Base-by-base conservation (phyloP, 192 early-diverging fungal species). In the Mortierella hygrophila region DNA sequence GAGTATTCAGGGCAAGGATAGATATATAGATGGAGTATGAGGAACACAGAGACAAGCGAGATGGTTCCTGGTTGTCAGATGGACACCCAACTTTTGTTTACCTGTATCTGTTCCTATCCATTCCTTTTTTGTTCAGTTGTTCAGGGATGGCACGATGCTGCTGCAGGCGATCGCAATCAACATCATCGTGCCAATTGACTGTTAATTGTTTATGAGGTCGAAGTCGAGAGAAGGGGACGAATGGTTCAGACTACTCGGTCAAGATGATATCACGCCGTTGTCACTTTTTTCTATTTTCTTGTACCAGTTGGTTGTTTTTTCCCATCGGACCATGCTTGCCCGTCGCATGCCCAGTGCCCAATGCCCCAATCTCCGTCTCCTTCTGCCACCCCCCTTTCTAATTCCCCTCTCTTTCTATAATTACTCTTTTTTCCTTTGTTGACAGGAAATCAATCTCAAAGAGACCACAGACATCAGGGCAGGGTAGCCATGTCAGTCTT, bases 401-500 rank as follows among this genome's bases (percentile, higher is more conserved):
- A 23, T 63, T 47, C n/a, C 44, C 68, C 26, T 68, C 20, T 26
- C 18, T 78, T 21, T 71, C 72, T 73, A 38, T 79, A 38, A 32
- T 71, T 52, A 32, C 26, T 11, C n/a, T 54, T 49, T 0, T 29
- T 49, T 42, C 3, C 6, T 68, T 42, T 35, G 21, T 46, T 71
- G 44, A 76, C 52, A 76, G 81, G 6, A 82, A 82, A 77, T 49
- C 83, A 2, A 40, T 80, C 21, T 60, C 84, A 26, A 86, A 70
- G 63, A 70, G 84, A 1, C 65, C 79, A 41, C 79, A 80, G 68
- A 74, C 79, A 5, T 86, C 84, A 8, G 42, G 84, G 8, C 84
- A 86, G 42, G 84, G 79, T 0, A 86, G 84, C 21, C 71, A 71
- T 60, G 55, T 81, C 72, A 86, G 79, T 49, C 63, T 86, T 5